Evolutionary conservation across 169 alveolate genomes (phyloP).

Genomic region (Perkinsus marinus): DNA sequence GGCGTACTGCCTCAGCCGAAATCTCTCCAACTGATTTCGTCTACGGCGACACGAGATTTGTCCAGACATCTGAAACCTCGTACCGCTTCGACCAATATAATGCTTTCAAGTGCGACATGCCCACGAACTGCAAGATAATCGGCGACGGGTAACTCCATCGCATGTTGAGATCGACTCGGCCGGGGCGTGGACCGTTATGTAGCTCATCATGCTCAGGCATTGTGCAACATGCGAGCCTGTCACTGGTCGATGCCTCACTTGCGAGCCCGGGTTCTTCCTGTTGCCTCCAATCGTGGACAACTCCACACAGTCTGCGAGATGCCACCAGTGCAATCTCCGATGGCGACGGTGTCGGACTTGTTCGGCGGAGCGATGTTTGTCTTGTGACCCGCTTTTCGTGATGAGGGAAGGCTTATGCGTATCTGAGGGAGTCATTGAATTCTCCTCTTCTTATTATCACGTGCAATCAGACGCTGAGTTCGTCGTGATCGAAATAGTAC

Average conservation of each 20-base stretch:
- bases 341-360: slow-evolving; percentile 3
- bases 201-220: neutral
- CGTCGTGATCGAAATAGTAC: neutral
- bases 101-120: neutral
- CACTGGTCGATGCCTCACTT: neutral
- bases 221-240: neutral
- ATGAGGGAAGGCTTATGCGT: slow-evolving; percentile 4
- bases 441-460: neutral
- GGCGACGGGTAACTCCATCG: neutral
- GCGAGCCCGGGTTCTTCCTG: slow-evolving; percentile 2
- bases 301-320: neutral
- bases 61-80: neutral
- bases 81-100: neutral
- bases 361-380: neutral
- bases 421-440: slow-evolving; percentile 2
- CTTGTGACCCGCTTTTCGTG: slow-evolving; percentile 10
- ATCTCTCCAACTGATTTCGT: neutral
- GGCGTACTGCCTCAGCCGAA: neutral
- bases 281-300: neutral
- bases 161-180: neutral
- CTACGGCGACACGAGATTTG: neutral
- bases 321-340: neutral
- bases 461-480: neutral
- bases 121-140: neutral
- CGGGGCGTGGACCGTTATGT: neutral